phyloP scores from a whole-genome alignment of 176 grass and related monocot species.

The Coix lacrymajobi region DNA sequence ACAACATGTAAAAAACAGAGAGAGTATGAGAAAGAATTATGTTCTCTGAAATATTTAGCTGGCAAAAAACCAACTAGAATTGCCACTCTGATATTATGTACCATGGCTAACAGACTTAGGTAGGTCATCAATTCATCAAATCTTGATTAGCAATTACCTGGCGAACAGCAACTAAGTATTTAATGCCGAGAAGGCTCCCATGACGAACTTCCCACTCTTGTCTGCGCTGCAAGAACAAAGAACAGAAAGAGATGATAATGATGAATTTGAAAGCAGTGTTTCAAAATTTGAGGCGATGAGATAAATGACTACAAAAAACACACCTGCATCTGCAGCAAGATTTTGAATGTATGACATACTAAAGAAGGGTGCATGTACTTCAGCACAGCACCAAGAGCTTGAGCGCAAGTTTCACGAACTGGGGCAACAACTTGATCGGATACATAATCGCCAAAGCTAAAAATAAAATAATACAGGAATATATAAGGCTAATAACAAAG shows the following conservation, averaged over 20 bases:
- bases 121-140: not conserved
- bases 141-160: constrained; percentile 49
- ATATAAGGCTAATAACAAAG: constrained; percentile 1
- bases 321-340: constrained; percentile 93
- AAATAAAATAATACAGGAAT: constrained; percentile 24
- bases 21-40: not conserved
- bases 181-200: constrained; percentile 97
- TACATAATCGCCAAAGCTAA: constrained; percentile 98
- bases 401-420: constrained; percentile 96
- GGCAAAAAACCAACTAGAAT: not conserved
- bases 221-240: constrained; percentile 90
- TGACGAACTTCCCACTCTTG: constrained; percentile 99
- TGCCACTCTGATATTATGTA: not conserved
- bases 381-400: constrained; percentile 94
- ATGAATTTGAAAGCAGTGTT: constrained; percentile 21
- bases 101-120: not conserved
- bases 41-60: not conserved
- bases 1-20: not conserved
- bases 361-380: constrained; percentile 97
- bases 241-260: constrained; percentile 9
- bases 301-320: constrained; percentile 29
- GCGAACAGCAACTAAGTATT: constrained; percentile 94
- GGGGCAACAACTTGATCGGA: constrained; percentile 99
- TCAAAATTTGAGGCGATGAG: not conserved
- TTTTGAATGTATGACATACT: constrained; percentile 85